phyloP scores from a whole-genome alignment of 306 rosid genomes.

The Abrus pulchellus region DNA sequence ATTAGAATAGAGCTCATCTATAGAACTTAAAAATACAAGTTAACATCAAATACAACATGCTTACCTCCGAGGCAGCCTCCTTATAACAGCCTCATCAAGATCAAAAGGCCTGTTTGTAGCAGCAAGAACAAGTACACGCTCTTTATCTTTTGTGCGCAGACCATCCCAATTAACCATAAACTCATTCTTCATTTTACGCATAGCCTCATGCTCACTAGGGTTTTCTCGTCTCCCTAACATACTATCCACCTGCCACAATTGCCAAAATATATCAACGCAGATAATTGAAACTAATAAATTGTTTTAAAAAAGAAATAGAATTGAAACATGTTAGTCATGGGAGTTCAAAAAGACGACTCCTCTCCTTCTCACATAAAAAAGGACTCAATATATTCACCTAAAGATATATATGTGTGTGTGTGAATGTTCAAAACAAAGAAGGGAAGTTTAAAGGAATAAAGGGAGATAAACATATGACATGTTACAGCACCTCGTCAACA shows the following conservation, averaged over 20 bases:
- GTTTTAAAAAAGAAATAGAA: conserved; percentile 1
- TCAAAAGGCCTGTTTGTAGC: conserved; percentile 99
- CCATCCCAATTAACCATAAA: conserved; percentile 99
- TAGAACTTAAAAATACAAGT: conserved; percentile 18
- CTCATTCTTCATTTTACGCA: conserved; percentile 99
- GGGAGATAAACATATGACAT: conserved; percentile 8
- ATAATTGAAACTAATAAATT: conserved; percentile 20
- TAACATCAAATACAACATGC: neutral
- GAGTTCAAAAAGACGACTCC: no score
- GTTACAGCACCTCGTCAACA: conserved; percentile 86
- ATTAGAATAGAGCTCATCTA: conserved; percentile 20
- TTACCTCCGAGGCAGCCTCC: conserved; percentile 98
- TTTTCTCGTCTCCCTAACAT: conserved; percentile 98
- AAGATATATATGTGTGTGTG: no score
- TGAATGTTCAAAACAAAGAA: neutral
- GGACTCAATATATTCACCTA: no score
- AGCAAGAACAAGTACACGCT: conserved; percentile 95
- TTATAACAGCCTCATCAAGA: conserved; percentile 98
- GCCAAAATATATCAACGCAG: conserved; percentile 35
- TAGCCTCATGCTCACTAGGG: conserved; percentile 97
- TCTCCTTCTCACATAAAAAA: no score
- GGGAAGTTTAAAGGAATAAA: neutral
- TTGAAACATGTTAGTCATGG: neutral
- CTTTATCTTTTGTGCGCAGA: conserved; percentile 93
- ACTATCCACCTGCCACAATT: conserved; percentile 81